These are phyloP conservation scores for Colletotrichum sublineola DNA, from an alignment of 2,329 filamentous ascomycete genomes.

Conservation along the genomic window DNA sequence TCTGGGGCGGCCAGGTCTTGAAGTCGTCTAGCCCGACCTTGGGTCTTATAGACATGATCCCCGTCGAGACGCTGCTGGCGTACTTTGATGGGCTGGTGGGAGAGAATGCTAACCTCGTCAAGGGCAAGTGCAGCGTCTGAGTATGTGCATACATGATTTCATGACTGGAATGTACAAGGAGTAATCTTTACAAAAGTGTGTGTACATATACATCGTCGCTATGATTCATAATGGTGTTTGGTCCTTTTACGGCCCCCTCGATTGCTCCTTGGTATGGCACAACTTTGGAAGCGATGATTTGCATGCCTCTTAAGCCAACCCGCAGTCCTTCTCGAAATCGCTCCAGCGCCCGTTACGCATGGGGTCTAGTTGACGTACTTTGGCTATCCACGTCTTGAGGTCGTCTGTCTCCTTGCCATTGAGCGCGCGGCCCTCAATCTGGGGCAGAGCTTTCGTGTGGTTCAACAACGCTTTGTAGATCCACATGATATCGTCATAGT, in stretches of 20 bases:
- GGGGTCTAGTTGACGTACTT: conserved; percentile 78
- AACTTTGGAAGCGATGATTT: background rate
- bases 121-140: conserved; percentile 50
- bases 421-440: conserved; percentile 62
- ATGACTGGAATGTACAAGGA: conserved; percentile 28
- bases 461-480: conserved; percentile 89
- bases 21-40: conserved; percentile 76
- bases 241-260: background rate
- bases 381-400: conserved; percentile 70
- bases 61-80: conserved; percentile 71
- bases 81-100: conserved; percentile 83
- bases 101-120: conserved; percentile 57
- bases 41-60: conserved; percentile 79
- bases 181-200: background rate
- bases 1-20: conserved; percentile 78
- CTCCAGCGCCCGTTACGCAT: conserved; percentile 81
- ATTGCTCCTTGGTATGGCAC: background rate
- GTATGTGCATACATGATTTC: conserved; percentile 21
- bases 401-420: conserved; percentile 57
- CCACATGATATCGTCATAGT: conserved; percentile 77
- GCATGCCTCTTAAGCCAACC: conserved; percentile 15
- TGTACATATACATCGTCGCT: conserved; percentile 14
- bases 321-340: conserved; percentile 66
- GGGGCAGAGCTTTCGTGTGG: conserved; percentile 73
- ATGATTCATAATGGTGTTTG: conserved; percentile 29